Conservation (phyloP, 495 filamentous ascomycete species). For the Aspergillus sclerotioniger region DNA sequence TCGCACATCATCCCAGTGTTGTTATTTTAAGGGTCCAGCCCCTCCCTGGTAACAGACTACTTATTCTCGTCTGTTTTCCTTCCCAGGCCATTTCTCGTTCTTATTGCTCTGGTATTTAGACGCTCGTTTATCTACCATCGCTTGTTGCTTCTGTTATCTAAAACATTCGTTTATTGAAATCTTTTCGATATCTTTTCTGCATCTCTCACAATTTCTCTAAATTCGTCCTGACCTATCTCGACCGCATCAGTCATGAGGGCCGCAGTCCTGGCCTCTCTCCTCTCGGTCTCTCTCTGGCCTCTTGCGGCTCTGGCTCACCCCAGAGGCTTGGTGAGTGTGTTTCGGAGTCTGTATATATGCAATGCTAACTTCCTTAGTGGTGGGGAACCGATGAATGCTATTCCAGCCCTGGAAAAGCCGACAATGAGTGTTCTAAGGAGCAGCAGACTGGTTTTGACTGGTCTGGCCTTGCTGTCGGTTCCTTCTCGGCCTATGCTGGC, state of each 20-base stretch:
- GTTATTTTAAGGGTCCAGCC: background rate
- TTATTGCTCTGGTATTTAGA: background rate
- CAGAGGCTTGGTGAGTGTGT: conserved; percentile 29
- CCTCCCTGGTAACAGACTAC: background rate
- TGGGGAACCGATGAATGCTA: conserved; percentile 63
- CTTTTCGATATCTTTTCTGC: conserved; percentile 6
- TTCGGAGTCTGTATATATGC: background rate
- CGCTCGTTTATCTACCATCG: background rate
- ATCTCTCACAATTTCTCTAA: conserved; percentile 8
- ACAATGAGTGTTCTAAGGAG: conserved; percentile 70
- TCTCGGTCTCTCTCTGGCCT: conserved; percentile 27
- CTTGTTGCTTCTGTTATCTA: background rate
- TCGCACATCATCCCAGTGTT: conserved; percentile 1
- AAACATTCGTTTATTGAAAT: background rate
- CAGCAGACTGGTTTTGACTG: conserved; percentile 72
- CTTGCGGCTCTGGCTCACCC: conserved; percentile 36
- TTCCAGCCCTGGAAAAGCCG: conserved; percentile 66
- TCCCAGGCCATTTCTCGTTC: conserved; percentile 2
- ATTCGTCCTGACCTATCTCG: conserved; percentile 16
- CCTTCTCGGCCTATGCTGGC: conserved; percentile 65
- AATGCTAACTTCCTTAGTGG: conserved; percentile 25
- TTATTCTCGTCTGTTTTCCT: conserved; percentile 3
- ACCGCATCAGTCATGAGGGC: conserved; percentile 29
- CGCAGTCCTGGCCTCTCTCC: conserved; percentile 23
- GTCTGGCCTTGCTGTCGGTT: conserved; percentile 57